Evolutionary conservation across 2,329 filamentous ascomycete species (phyloP).

Genomic region (Ceratocystis cubensis): DNA sequence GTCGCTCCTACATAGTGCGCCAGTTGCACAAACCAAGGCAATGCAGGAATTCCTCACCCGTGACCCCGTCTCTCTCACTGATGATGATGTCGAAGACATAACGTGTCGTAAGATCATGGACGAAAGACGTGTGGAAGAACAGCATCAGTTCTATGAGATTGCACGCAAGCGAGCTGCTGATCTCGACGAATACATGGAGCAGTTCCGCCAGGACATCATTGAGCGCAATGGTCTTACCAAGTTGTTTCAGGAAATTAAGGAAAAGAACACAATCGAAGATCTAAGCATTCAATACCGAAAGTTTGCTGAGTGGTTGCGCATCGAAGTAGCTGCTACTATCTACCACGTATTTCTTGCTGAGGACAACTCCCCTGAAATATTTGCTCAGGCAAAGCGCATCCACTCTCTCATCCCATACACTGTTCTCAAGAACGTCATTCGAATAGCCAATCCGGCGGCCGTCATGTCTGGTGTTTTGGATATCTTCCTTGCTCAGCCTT

Average conservation of each 20-base stretch:
- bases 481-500: slow-evolving; percentile 89
- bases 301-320: slow-evolving; percentile 94
- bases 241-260: slow-evolving; percentile 83
- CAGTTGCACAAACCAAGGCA: slow-evolving; percentile 69
- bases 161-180: slow-evolving; percentile 80
- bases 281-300: slow-evolving; percentile 93
- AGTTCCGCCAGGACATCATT: slow-evolving; percentile 60
- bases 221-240: slow-evolving; percentile 73
- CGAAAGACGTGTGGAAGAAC: slow-evolving; percentile 78
- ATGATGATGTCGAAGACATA: slow-evolving; percentile 77
- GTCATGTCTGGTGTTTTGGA: slow-evolving; percentile 96
- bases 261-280: slow-evolving; percentile 76
- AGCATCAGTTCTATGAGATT: slow-evolving; percentile 90
- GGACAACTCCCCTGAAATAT: slow-evolving; percentile 93
- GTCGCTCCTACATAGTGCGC: slow-evolving; percentile 69
- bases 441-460: slow-evolving; percentile 87
- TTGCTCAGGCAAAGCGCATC: slow-evolving; percentile 85
- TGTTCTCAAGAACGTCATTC: slow-evolving; percentile 89
- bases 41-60: slow-evolving; percentile 72
- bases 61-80: slow-evolving; percentile 59
- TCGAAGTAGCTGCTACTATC: slow-evolving; percentile 90
- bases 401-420: slow-evolving; percentile 91
- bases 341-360: slow-evolving; percentile 97
- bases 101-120: slow-evolving; percentile 68
- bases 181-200: slow-evolving; percentile 94